Evolutionary conservation across 805 yeast genomes (phyloP).

Genomic region (Kurtzmaniella cleridarum): DNA sequence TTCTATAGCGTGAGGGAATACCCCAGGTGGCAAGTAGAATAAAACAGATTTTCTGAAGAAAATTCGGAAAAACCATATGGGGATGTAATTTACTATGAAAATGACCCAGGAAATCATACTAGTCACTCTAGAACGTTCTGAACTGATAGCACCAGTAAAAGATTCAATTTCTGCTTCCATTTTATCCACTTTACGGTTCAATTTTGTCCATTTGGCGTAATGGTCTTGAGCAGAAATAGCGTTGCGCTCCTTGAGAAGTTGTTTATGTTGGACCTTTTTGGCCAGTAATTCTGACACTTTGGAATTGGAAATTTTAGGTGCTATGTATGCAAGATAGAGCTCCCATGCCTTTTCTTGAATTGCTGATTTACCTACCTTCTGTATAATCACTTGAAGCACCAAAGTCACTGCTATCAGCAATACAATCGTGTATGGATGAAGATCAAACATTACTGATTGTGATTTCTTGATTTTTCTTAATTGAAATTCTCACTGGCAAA

Average conservation of each 20-base stretch:
- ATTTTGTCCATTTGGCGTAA: conserved; percentile 93
- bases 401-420: conserved; percentile 30
- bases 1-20: conserved; percentile 51
- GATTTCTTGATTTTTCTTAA: no score
- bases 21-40: conserved; percentile 53
- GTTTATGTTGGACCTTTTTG: conserved; percentile 40
- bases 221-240: conserved; percentile 83
- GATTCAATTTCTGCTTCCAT: conserved; percentile 46
- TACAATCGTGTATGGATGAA: conserved; percentile 29
- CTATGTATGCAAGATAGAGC: conserved; percentile 22
- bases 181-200: conserved; percentile 66
- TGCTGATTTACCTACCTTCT: conserved; percentile 28
- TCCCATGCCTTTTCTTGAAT: conserved; percentile 36
- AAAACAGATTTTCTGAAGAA: conserved; percentile 51
- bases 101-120: conserved; percentile 26
- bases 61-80: conserved; percentile 44
- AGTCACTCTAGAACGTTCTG: conserved; percentile 29
- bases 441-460: conserved; percentile 20
- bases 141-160: conserved; percentile 33
- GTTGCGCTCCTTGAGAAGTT: conserved; percentile 48
- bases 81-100: conserved; percentile 38
- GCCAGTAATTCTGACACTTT: conserved; percentile 17
- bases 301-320: conserved; percentile 24
- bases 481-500: no score
- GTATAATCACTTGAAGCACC: conserved; percentile 29